Evolutionary conservation across 257 asterid genomes (phyloP), one percentile per base, ranked within the genome.

Genomic region (Datura wrightii): DNA sequence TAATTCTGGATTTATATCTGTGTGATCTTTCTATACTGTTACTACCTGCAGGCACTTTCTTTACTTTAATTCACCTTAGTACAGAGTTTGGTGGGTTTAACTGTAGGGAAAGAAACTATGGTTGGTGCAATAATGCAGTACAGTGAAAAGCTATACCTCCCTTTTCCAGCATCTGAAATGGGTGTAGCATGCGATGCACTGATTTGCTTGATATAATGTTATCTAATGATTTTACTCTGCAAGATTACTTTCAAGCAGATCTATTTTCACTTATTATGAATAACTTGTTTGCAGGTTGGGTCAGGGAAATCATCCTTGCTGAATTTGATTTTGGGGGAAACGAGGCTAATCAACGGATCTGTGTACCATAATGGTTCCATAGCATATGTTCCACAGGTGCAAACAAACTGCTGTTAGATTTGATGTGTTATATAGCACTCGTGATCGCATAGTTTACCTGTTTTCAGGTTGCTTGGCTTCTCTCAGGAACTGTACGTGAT

Each of bases 301-400:
- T 96, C 99, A 34, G 99, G 99, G 65, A 96, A 96, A 92, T 96
- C 99, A 55, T 93, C 98, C 59, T 90, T 96, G 79, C 85, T 96
- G 80, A 94, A 93, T 87, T 79, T 92, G 90, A 83, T 96, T 86
- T 91, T 96, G 6, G 93, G 92, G 62, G 99, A 96, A 90, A 92
- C 92, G 83, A 92, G 94, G 83, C 90, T 94, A 85, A 76, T 91
- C 82, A 85, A 84, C 79, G 99, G 99, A 87, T 90, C 93, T 8
- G 84, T 86, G 78, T 55, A 87, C 87, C 79, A 84, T 80, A 42
- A 76, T 86, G 98, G 97, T 87, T 91, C 95, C 56, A 90, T 86
- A 87, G 90, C 98, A 67, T 96, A 96, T 84, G 99, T 93, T 71
- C 97, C 98, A 52, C 98, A 96, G 98, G 99, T 96, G 88, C 11